Conservation (phyloP, 768 basidiomycete species). For the Leccinum barrowsii region DNA sequence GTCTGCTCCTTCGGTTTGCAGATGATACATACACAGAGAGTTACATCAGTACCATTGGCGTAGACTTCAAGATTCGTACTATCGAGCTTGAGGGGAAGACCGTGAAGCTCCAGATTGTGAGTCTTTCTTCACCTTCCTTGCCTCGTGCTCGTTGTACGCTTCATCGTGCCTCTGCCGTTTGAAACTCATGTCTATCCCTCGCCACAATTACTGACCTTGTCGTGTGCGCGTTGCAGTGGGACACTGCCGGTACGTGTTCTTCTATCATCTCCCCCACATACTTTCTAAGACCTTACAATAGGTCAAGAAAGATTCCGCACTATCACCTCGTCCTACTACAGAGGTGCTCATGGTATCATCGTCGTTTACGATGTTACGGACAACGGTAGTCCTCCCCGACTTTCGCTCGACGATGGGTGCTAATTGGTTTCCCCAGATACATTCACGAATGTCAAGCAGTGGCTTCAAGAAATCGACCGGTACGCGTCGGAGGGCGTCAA, state of each 20-base stretch:
- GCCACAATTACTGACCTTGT: slow-evolving; percentile 11
- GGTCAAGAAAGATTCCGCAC: slow-evolving; percentile 99
- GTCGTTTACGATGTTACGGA: slow-evolving; percentile 99
- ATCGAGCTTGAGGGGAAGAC: slow-evolving; percentile 99
- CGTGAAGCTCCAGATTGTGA: slow-evolving; percentile 96
- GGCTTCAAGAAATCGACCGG: slow-evolving; percentile 89
- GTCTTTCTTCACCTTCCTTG: slow-evolving; percentile 31
- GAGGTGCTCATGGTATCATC: slow-evolving; percentile 97
- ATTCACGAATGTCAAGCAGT: slow-evolving; percentile 93
- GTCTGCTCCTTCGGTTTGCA: slow-evolving; percentile 85
- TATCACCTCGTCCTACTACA: slow-evolving; percentile 99
- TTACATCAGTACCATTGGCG: slow-evolving; percentile 97
- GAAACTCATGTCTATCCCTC: not conserved
- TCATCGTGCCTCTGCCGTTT: not conserved
- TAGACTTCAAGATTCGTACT: slow-evolving; percentile 98
- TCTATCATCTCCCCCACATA: not conserved
- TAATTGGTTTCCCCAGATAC: slow-evolving; percentile 57
- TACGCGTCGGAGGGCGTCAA: slow-evolving; percentile 99
- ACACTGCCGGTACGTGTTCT: slow-evolving; percentile 75
- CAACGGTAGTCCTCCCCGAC: slow-evolving; percentile 52
- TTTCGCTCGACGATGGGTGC: not conserved
- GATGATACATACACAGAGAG: slow-evolving; percentile 98
- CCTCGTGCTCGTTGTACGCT: not conserved
- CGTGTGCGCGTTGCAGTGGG: slow-evolving; percentile 58
- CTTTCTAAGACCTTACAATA: slow-evolving; percentile 26